phyloP scores from a whole-genome alignment of 352 stramenopile genomes.

The Saprolegnia parasitica region DNA sequence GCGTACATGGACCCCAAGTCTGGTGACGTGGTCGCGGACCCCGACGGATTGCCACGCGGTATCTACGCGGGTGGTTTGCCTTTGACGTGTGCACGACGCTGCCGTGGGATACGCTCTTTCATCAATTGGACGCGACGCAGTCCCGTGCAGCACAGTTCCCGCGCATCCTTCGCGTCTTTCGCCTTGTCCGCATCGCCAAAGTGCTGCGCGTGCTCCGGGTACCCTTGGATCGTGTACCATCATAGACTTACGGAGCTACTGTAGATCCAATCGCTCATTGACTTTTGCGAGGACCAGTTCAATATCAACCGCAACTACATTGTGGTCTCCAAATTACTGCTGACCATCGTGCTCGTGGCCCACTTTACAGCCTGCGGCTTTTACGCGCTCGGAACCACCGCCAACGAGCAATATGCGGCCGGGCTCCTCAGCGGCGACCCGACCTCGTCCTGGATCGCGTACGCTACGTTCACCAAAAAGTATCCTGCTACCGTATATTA shows the following conservation, averaged over 20 bases:
- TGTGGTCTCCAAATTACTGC: slow-evolving; percentile 31
- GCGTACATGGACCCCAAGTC: neutral
- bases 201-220: slow-evolving; percentile 4
- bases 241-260: neutral
- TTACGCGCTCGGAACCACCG: slow-evolving; percentile 26
- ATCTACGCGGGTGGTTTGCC: neutral
- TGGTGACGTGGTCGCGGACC: neutral
- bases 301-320: slow-evolving; percentile 35
- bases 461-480: slow-evolving; percentile 7
- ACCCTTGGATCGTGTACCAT: neutral
- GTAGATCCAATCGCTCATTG: slow-evolving; percentile 21
- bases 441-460: neutral
- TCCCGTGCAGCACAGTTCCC: neutral
- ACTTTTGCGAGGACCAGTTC: slow-evolving; percentile 34
- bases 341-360: slow-evolving; percentile 31
- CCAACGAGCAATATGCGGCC: neutral
- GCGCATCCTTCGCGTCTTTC: neutral
- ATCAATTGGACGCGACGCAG: neutral
- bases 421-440: neutral
- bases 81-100: neutral
- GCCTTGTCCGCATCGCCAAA: slow-evolving; percentile 2
- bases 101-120: neutral
- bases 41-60: neutral
- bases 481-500: too few relatives aligned
- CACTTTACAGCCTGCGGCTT: slow-evolving; percentile 36